A percentile compares a stretch with the other conserved stretches of the same genome.
Conservation (phyloP, 441 rosid species). For the Adansonia gregorii region DNA sequence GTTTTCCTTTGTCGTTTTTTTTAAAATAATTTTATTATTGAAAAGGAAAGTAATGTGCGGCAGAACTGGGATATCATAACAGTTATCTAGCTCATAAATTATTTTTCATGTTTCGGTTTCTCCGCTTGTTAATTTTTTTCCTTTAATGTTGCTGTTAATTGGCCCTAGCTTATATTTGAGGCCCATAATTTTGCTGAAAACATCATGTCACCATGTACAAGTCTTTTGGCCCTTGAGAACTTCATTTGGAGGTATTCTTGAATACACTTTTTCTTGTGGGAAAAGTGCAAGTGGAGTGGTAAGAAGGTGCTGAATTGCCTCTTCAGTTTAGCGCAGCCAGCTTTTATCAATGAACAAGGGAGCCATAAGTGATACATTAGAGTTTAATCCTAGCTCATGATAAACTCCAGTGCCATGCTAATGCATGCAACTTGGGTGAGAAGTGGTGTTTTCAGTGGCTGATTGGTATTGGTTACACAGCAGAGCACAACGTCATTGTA, state of each 20-base stretch:
- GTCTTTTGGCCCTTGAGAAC: not conserved
- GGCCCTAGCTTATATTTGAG: not conserved
- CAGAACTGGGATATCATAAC: slow-evolving; percentile 32
- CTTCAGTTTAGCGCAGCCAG: not conserved
- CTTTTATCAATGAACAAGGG: not conserved
- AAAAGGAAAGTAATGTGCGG: slow-evolving; percentile 10
- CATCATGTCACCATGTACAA: not conserved
- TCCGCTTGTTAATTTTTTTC: not conserved
- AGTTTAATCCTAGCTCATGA: not conserved
- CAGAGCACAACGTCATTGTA: not conserved
- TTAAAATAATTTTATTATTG: not conserved
- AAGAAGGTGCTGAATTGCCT: not conserved
- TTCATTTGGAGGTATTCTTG: not conserved
- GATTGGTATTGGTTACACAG: not conserved
- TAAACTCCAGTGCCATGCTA: not conserved
- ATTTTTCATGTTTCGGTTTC: not conserved
- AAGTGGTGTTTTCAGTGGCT: not conserved
- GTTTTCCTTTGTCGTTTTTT: too few relatives aligned
- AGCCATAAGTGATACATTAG: not conserved
- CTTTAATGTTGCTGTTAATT: not conserved
- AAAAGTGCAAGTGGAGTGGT: not conserved
- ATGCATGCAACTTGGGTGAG: not conserved
- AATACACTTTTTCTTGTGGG: not conserved
- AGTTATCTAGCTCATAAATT: slow-evolving; percentile 21
- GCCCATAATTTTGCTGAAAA: not conserved